These are phyloP conservation scores for Rubroshorea leprosula DNA, from an alignment of 345 rosid species.

Conservation along the genomic window DNA sequence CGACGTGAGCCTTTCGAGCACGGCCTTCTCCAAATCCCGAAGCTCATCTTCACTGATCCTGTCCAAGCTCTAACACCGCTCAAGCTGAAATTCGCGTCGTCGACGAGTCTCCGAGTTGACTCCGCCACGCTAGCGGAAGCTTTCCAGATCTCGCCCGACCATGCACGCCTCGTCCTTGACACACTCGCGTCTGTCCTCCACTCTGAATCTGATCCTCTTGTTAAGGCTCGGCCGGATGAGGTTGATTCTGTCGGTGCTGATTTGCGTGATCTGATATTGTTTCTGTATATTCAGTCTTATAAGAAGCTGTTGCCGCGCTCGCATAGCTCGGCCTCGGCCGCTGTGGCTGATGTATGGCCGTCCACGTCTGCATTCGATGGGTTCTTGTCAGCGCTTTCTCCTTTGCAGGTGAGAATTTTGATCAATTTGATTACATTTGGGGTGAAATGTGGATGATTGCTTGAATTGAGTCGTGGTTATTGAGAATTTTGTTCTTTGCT, in stretches of 20 bases:
- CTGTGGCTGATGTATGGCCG: conserved; percentile 99
- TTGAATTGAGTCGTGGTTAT: not conserved
- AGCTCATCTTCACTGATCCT: conserved; percentile 84
- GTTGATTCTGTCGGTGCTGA: conserved; percentile 71
- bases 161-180: conserved; percentile 79
- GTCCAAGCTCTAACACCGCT: conserved; percentile 66
- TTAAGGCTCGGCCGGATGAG: conserved; percentile 43
- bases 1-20: conserved; percentile 94
- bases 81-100: conserved; percentile 45
- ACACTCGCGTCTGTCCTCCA: conserved; percentile 88
- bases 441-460: conserved; percentile 8
- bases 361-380: conserved; percentile 99
- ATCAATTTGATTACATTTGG: not conserved
- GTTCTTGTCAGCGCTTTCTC: conserved; percentile 87
- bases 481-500: not conserved
- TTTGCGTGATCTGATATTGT: conserved; percentile 74
- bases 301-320: conserved; percentile 85
- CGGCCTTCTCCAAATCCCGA: conserved; percentile 92
- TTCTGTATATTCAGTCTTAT: conserved; percentile 88
- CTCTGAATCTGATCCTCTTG: conserved; percentile 69
- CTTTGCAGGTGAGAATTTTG: conserved; percentile 68
- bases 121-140: conserved; percentile 60
- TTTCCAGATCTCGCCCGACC: conserved; percentile 86
- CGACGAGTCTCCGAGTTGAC: conserved; percentile 50
- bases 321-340: conserved; percentile 86